A percentile compares a stretch with the other conserved stretches of the same genome.
Conservation (phyloP, 257 asterid species). For the Penstemon davidsonii region DNA sequence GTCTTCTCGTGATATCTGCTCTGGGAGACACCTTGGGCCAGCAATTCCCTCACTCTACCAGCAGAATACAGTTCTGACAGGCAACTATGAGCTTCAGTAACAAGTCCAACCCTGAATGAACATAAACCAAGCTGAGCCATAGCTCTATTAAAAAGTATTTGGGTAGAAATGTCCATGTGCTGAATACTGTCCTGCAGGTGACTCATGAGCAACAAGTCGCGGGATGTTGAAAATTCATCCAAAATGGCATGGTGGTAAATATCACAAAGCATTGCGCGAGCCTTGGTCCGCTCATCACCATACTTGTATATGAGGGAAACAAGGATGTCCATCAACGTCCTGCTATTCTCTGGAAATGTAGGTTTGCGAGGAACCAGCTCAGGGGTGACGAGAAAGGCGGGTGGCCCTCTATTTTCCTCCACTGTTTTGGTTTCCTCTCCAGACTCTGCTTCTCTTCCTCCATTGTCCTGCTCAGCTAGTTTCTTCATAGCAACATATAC, state of each 20-base stretch:
- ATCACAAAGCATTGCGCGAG: constrained; percentile 99
- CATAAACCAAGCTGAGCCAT: constrained; percentile 97
- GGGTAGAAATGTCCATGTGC: constrained; percentile 96
- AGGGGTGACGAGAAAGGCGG: constrained; percentile 69
- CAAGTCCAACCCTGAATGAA: constrained; percentile 83
- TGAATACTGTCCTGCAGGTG: constrained; percentile 93
- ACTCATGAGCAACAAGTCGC: constrained; percentile 93
- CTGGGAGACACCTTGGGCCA: constrained; percentile 96
- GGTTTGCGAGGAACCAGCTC: constrained; percentile 85
- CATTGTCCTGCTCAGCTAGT: constrained; percentile 64
- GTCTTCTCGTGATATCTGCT: constrained; percentile 94
- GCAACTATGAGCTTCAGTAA: constrained; percentile 75
- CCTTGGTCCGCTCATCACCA: constrained; percentile 94
- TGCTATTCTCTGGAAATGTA: constrained; percentile 80
- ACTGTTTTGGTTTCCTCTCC: constrained; percentile 56
- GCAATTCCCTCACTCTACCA: constrained; percentile 91
- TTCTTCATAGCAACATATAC: constrained; percentile 95
- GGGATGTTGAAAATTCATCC: constrained; percentile 76
- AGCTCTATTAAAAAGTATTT: constrained; percentile 84
- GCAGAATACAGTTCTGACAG: constrained; percentile 88
- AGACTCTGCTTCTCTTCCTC: constrained; percentile 47
- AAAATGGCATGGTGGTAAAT: constrained; percentile 87
- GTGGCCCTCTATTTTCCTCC: constrained; percentile 66
- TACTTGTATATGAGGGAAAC: constrained; percentile 75
- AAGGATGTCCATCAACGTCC: constrained; percentile 75